phyloP scores from a whole-genome alignment of 1,139 yeast genomes.

The Zygosaccharomyces pseudobailii region DNA sequence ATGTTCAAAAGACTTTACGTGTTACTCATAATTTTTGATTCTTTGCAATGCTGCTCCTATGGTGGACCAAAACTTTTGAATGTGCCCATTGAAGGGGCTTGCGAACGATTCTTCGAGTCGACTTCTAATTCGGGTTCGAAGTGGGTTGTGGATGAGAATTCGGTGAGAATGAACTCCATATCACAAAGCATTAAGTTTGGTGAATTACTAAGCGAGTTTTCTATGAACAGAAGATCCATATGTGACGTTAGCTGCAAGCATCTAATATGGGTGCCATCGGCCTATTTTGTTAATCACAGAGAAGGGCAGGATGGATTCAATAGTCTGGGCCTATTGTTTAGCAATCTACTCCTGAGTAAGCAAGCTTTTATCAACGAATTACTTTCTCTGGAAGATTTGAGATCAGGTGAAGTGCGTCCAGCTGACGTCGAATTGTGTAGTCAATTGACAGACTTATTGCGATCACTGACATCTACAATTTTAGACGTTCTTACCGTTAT shows the following conservation, averaged over 20 bases:
- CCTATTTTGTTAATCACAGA: background rate
- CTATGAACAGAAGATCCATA: conserved; percentile 22
- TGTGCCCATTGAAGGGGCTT: conserved; percentile 24
- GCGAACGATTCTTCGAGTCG: conserved; percentile 19
- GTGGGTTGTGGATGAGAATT: conserved; percentile 29
- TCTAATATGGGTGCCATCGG: conserved; percentile 7
- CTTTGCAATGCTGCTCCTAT: conserved; percentile 50
- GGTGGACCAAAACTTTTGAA: conserved; percentile 48
- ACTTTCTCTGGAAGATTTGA: conserved; percentile 14
- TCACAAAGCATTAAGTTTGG: conserved; percentile 27
- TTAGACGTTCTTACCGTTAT: conserved; percentile 23
- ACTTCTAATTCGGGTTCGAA: conserved; percentile 10
- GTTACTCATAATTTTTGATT: conserved; percentile 48
- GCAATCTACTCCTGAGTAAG: conserved; percentile 21
- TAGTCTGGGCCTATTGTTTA: conserved; percentile 17
- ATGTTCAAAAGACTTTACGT: conserved; percentile 49
- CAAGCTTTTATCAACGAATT: conserved; percentile 19
- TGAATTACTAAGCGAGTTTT: conserved; percentile 23
- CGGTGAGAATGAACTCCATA: conserved; percentile 19
- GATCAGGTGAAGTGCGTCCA: conserved; percentile 5
- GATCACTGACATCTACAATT: conserved; percentile 21
- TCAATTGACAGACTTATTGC: conserved; percentile 19
- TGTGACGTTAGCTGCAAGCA: conserved; percentile 7
- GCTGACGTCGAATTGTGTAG: conserved; percentile 13
- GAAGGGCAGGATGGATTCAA: conserved; percentile 4